These are phyloP conservation scores for Suillus subaureus DNA, from an alignment of 768 basidiomycete genomes.

Conservation along the genomic window DNA sequence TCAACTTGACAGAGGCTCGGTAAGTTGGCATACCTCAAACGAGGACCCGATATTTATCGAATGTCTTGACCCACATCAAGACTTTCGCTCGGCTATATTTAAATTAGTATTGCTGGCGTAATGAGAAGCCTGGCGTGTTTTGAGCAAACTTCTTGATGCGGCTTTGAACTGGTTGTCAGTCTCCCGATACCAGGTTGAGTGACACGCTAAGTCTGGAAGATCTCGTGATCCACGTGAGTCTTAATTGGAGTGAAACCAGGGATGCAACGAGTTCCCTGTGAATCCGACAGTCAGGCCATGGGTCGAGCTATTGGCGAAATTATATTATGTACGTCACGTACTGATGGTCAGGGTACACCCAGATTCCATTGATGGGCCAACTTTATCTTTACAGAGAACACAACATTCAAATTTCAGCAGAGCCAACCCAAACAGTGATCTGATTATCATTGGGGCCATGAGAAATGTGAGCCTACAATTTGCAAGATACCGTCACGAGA, in stretches of 20 bases:
- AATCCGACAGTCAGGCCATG: not conserved
- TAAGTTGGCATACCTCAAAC: slow-evolving; percentile 4
- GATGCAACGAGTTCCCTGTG: slow-evolving; percentile 6
- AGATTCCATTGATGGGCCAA: not conserved
- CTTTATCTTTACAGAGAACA: not conserved
- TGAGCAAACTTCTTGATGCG: slow-evolving; percentile 28
- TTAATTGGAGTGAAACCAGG: slow-evolving; percentile 5
- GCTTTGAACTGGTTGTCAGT: slow-evolving; percentile 14
- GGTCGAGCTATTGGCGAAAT: slow-evolving; percentile 9
- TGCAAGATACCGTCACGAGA: slow-evolving; percentile 1
- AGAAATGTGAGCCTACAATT: no score
- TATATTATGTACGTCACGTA: not conserved
- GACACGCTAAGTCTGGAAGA: slow-evolving; percentile 23
- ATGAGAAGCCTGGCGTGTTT: slow-evolving; percentile 4
- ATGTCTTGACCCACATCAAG: slow-evolving; percentile 18
- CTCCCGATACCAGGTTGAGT: slow-evolving; percentile 17
- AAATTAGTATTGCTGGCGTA: slow-evolving; percentile 7
- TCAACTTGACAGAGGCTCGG: slow-evolving; percentile 4
- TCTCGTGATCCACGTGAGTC: slow-evolving; percentile 8
- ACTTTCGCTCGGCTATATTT: slow-evolving; percentile 29
- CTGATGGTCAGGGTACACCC: not conserved
- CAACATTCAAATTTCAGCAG: no score
- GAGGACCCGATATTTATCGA: slow-evolving; percentile 29
- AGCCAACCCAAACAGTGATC: no score
- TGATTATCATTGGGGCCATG: no score